Conservation (phyloP, 305 asterid genomes). For the Rubia occidens region DNA sequence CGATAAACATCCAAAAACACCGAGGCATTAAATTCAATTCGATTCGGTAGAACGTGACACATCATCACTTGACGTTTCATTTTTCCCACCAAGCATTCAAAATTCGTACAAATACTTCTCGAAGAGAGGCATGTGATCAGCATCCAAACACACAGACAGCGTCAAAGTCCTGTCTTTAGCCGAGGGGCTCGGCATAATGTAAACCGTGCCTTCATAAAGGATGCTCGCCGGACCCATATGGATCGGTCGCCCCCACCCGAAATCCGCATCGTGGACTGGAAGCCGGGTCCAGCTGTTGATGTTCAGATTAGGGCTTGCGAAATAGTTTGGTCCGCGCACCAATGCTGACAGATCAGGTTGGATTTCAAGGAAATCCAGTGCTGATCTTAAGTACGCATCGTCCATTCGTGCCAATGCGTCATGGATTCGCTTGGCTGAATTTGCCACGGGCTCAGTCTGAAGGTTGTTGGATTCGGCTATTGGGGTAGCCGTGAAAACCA, state of each 20-base stretch:
- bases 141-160: constrained; percentile 32
- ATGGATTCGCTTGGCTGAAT: constrained; percentile 26
- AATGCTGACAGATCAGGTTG: constrained; percentile 27
- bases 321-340: constrained; percentile 25
- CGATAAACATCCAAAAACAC: no score
- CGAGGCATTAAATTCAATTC: no score
- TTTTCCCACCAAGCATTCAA: constrained; percentile 5
- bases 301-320: constrained; percentile 32
- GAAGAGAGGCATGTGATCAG: constrained; percentile 31
- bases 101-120: constrained; percentile 25
- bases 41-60: no score
- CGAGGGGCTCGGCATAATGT: constrained; percentile 26
- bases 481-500: constrained; percentile 31
- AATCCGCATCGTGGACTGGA: constrained; percentile 30
- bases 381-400: constrained; percentile 28
- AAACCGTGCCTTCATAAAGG: constrained; percentile 28
- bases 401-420: constrained; percentile 22
- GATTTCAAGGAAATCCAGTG: constrained; percentile 28
- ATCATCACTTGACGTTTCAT: no score
- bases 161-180: constrained; percentile 25
- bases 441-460: constrained; percentile 15
- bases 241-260: constrained; percentile 37
- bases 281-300: constrained; percentile 35
- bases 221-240: constrained; percentile 35
- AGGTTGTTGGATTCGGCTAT: constrained; percentile 21